phyloP scores from a whole-genome alignment of 2,329 filamentous ascomycete genomes.

The Neofusicoccum parvum region DNA sequence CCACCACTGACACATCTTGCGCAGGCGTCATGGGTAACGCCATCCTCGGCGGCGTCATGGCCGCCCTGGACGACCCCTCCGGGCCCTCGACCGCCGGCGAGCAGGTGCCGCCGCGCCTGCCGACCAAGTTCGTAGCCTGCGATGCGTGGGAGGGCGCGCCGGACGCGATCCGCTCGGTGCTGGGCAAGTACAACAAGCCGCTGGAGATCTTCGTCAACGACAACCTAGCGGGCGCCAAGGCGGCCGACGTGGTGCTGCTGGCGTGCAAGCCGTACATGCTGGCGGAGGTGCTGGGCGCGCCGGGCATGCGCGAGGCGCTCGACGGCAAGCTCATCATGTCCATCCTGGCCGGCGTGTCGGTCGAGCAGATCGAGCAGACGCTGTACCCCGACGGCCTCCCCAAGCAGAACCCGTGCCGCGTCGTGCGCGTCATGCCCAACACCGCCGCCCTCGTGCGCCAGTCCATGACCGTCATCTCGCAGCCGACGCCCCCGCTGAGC shows the following conservation, averaged over 20 bases:
- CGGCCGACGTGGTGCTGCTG: constrained; percentile 74
- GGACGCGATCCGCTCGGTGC: constrained; percentile 66
- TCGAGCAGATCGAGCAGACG: constrained; percentile 66
- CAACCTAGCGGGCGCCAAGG: constrained; percentile 67
- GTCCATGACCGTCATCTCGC: constrained; percentile 77
- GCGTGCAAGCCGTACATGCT: constrained; percentile 81
- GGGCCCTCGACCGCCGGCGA: constrained; percentile 41
- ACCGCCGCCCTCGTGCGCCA: constrained; percentile 77
- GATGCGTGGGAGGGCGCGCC: constrained; percentile 71
- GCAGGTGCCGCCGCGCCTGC: constrained; percentile 58
- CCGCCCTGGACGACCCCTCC: constrained; percentile 60
- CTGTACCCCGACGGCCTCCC: constrained; percentile 60
- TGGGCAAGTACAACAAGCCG: constrained; percentile 63
- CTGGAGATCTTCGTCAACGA: constrained; percentile 71
- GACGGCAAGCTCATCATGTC: constrained; percentile 79
- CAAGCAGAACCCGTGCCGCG: constrained; percentile 56
- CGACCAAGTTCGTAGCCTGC: constrained; percentile 78
- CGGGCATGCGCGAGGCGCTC: constrained; percentile 72
- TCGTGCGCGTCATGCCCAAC: constrained; percentile 84
- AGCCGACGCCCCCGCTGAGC: constrained; percentile 60
- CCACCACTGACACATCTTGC: background rate
- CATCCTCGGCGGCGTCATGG: constrained; percentile 78
- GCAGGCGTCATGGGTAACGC: constrained; percentile 82
- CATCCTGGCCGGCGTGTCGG: constrained; percentile 76
- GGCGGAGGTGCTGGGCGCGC: constrained; percentile 65